A percentile compares a stretch with the other conserved stretches of the same genome.
Evolutionary conservation across 495 filamentous ascomycete species (phyloP).

Genomic region (Tuber melanosporum): DNA sequence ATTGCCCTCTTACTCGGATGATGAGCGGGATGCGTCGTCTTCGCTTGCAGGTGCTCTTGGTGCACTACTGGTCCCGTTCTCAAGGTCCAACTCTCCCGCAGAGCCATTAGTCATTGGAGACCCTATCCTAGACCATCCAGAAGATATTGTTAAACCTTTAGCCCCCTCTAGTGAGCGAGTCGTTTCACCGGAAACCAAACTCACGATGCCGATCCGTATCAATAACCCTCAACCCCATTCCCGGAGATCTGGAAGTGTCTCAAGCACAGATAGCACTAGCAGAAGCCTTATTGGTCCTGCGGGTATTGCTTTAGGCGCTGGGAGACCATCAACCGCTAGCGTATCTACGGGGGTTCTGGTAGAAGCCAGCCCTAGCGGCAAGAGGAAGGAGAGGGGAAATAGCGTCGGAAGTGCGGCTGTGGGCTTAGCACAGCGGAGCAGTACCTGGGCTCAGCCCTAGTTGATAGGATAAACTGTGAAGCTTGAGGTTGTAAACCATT

Average conservation of each 20-base stretch:
- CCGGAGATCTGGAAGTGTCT: constrained; percentile 22
- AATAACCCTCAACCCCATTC: background rate
- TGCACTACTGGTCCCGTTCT: background rate
- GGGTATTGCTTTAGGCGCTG: constrained; percentile 24
- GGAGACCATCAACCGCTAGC: constrained; percentile 26
- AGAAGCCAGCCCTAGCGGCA: constrained; percentile 3
- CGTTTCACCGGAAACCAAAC: background rate
- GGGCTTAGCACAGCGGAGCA: background rate
- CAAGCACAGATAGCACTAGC: constrained; percentile 24
- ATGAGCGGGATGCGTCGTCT: constrained; percentile 15
- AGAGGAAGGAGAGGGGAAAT: constrained; percentile 10
- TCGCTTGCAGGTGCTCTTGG: background rate
- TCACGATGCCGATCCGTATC: background rate
- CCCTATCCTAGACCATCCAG: background rate
- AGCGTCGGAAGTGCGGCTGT: background rate
- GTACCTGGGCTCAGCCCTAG: background rate
- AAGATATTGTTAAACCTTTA: background rate
- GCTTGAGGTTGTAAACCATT: background rate
- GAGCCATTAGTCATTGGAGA: background rate
- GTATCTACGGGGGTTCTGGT: constrained; percentile 22
- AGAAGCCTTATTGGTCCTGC: constrained; percentile 24
- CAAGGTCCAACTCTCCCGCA: background rate
- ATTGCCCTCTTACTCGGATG: constrained; percentile 29
- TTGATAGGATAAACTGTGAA: background rate
- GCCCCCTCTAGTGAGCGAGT: background rate